Conservation (phyloP, 257 asterid genomes). For the Henckelia pumila region DNA sequence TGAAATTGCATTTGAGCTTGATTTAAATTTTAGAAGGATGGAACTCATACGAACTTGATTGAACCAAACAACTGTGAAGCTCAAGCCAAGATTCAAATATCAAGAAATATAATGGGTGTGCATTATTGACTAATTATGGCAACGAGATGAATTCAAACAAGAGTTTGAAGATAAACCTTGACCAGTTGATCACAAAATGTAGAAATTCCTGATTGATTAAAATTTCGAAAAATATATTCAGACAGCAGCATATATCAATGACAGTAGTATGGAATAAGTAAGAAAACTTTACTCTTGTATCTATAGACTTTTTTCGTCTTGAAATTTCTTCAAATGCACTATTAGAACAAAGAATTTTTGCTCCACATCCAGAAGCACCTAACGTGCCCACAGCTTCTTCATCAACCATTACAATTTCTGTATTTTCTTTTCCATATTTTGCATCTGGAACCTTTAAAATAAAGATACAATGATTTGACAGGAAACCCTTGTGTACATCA, state of each 20-base stretch:
- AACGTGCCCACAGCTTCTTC: constrained; percentile 83
- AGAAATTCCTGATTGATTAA: neutral
- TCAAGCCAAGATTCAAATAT: constrained; percentile 9
- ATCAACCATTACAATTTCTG: constrained; percentile 73
- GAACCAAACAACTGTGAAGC: neutral
- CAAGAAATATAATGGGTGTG: neutral
- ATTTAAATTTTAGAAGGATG: no score
- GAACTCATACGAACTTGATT: no score
- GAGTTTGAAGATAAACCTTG: neutral
- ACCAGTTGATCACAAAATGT: constrained; percentile 16
- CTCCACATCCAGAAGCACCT: constrained; percentile 71
- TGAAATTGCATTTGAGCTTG: no score
- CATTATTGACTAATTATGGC: no score
- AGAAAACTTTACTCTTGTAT: constrained; percentile 33
- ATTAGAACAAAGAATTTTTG: constrained; percentile 52
- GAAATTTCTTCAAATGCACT: constrained; percentile 28
- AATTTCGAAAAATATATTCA: constrained; percentile 1
- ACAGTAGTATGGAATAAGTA: constrained; percentile 17
- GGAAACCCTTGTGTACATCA: constrained; percentile 6
- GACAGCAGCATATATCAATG: constrained; percentile 1
- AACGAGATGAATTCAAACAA: no score
- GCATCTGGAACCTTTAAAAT: constrained; percentile 72
- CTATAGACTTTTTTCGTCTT: constrained; percentile 26
- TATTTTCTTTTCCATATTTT: constrained; percentile 40
- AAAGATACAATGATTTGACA: neutral